A percentile compares a stretch with the other conserved stretches of the same genome.
These are phyloP conservation scores for Chaetoceros muelleri DNA, from an alignment of 108 stramenopile species.

Conservation along the genomic window DNA sequence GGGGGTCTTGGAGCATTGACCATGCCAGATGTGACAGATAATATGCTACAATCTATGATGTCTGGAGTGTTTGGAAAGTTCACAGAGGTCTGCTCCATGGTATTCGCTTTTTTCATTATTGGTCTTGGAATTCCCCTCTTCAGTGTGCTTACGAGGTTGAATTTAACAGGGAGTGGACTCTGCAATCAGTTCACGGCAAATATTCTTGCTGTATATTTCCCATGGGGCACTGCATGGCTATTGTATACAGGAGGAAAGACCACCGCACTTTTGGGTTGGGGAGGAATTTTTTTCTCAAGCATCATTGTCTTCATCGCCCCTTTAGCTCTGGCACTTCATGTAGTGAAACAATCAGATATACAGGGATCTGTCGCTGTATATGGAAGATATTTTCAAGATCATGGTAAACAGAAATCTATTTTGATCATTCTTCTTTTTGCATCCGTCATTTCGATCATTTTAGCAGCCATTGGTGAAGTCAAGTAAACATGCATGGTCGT, in stretches of 20 bases:
- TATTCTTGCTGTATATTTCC: conserved; percentile 42
- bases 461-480: not conserved
- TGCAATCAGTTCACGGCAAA: conserved; percentile 18
- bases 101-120: conserved; percentile 68
- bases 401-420: not conserved
- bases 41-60: conserved; percentile 54
- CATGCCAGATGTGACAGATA: conserved; percentile 41
- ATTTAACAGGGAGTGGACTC: conserved; percentile 32
- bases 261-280: conserved; percentile 46
- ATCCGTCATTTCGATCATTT: not conserved
- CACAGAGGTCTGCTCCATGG: conserved; percentile 29
- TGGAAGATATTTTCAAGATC: not conserved
- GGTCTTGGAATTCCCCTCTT: conserved; percentile 65
- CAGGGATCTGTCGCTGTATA: conserved; percentile 20
- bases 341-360: conserved; percentile 12
- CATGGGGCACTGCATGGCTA: conserved; percentile 44
- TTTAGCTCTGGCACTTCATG: conserved; percentile 30
- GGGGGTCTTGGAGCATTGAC: conserved; percentile 50
- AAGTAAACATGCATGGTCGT: no score
- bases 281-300: conserved; percentile 39
- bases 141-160: conserved; percentile 41
- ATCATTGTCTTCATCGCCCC: conserved; percentile 58
- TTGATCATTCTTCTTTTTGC: not conserved
- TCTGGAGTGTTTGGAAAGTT: conserved; percentile 38
- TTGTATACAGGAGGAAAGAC: conserved; percentile 34